Evolutionary conservation across 106 monocot species (phyloP).

Genomic region (Triglochin maritima): DNA sequence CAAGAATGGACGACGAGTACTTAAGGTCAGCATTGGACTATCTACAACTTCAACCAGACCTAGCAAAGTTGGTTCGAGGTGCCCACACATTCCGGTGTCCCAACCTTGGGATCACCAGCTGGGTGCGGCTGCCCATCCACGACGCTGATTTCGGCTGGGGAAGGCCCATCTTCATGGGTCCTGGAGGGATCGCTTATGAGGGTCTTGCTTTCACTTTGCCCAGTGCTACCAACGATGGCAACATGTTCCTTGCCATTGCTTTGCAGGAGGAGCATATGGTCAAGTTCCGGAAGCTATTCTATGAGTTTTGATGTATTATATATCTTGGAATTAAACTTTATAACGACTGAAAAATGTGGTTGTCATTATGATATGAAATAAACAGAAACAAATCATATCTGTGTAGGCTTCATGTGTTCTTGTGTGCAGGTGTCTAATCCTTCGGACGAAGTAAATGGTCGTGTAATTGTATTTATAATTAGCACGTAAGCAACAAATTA

Average conservation of each 20-base stretch:
- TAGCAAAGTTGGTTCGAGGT: constrained; percentile 45
- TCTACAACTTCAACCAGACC: constrained; percentile 59
- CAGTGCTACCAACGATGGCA: constrained; percentile 45
- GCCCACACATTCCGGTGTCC: constrained; percentile 69
- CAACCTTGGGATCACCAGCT: constrained; percentile 75
- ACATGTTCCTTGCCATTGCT: constrained; percentile 56
- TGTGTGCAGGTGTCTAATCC: no score
- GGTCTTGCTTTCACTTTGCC: constrained; percentile 61
- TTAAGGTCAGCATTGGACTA: constrained; percentile 66
- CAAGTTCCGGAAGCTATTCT: constrained; percentile 44
- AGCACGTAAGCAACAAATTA: no score
- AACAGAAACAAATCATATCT: no score
- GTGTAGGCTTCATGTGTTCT: no score
- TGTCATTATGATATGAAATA: no score
- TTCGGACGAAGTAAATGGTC: no score
- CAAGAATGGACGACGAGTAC: constrained; percentile 61
- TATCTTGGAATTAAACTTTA: no score
- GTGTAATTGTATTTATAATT: no score
- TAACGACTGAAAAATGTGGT: no score
- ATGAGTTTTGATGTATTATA: constrained; percentile 3
- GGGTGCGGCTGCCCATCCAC: constrained; percentile 61
- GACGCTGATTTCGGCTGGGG: constrained; percentile 97
- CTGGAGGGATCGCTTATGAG: constrained; percentile 52
- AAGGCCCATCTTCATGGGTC: constrained; percentile 69
- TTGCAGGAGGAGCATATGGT: constrained; percentile 66